Base-by-base conservation (phyloP, 352 stramenopile genomes). In the Pythium sp. region DNA sequence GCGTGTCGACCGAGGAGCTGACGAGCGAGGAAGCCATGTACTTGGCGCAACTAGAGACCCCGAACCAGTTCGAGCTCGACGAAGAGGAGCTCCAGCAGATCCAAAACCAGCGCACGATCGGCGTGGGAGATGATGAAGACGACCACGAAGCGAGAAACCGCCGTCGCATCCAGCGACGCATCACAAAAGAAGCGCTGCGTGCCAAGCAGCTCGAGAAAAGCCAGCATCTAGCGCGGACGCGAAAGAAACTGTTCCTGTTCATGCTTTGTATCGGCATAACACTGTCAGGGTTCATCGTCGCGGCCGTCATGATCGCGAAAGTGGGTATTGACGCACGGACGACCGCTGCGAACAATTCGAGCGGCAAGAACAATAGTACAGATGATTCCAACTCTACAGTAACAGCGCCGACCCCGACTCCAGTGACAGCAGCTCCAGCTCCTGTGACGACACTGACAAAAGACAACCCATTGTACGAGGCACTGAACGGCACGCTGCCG, bases 241-340 rank as follows among this genome's bases (percentile, higher is more conserved):
- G 82, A 28, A 80, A 79, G 67, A 92, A 90, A 62, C 76, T 88
- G 53, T 74, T 76, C 34, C 69, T 88, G 22, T 92, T 90, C 62
- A 68, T 81, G 26, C 67, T 83, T 22, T 92, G 80, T 62, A 80
- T 89, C 58, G 71, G 72, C 9, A 64, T 89, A 22, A 89, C 80
- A 49, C 73, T 92, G 30, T 83, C 77, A 18, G 81, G 70, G 5
- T 90, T 92, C 70, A 76, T 90, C 58, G 74, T 78, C 6, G 84
- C 79, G 0, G 80, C 81, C n/a, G 66, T 91, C 34, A 65, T 87
- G 24, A 89, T 90, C 63, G 83, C 83, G 14, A 79, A 75, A 38
- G 68, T 77, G 1, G 80, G 81, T 9, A 77, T 91, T 12, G 65
- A 78, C 49, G 70, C 64, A 41, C 36, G 75, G 22, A 55, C 49